phyloP scores from a whole-genome alignment of 805 yeast genomes.

The Saccharomycopsis guyanensis region DNA sequence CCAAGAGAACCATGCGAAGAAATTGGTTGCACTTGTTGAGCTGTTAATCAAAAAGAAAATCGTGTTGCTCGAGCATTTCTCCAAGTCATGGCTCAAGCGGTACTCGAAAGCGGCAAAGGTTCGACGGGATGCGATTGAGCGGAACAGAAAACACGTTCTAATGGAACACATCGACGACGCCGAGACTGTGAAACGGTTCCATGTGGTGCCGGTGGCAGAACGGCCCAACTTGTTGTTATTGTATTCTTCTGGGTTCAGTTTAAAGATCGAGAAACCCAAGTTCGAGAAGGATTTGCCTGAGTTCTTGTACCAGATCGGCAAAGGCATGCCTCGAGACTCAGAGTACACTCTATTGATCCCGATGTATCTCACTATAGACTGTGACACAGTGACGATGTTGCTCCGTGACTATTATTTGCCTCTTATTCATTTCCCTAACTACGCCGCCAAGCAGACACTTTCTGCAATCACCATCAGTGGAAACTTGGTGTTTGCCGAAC shows the following conservation, averaged over 20 bases:
- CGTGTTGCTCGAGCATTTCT: conserved; percentile 29
- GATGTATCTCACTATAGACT: conserved; percentile 36
- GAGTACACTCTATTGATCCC: conserved; percentile 51
- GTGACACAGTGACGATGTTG: conserved; percentile 36
- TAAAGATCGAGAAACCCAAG: neutral
- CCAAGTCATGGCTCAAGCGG: conserved; percentile 35
- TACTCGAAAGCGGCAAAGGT: conserved; percentile 24
- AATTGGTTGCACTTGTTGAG: conserved; percentile 26
- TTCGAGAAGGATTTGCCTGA: conserved; percentile 23
- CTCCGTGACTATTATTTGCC: conserved; percentile 55
- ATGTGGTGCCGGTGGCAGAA: conserved; percentile 4
- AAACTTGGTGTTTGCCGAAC: conserved; percentile 53
- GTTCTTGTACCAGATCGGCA: conserved; percentile 34
- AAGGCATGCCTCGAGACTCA: conserved; percentile 46
- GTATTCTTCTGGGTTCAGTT: conserved; percentile 5
- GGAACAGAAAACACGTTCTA: neutral
- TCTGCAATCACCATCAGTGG: conserved; percentile 29
- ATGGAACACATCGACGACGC: conserved; percentile 2
- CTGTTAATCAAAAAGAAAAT: conserved; percentile 27
- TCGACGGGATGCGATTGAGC: neutral
- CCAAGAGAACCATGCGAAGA: conserved; percentile 23
- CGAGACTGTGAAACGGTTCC: neutral
- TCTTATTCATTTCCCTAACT: conserved; percentile 39
- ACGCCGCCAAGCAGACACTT: neutral
- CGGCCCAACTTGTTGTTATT: conserved; percentile 11